Conservation (phyloP, 2,329 filamentous ascomycete species). For the Pestalotiopsis sp. region DNA sequence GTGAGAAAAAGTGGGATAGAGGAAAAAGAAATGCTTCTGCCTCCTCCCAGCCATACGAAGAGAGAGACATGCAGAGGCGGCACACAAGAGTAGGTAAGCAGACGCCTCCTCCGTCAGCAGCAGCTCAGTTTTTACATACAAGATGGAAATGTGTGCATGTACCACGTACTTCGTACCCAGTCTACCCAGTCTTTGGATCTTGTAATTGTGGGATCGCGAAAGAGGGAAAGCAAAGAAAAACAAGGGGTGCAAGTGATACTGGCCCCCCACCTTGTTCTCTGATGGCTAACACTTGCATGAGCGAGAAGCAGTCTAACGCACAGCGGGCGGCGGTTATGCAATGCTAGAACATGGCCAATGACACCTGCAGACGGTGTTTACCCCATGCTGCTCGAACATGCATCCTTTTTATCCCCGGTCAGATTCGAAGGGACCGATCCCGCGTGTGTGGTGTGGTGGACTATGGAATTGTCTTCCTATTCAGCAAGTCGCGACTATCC, state of each 20-base stretch:
- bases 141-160: not conserved
- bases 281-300: conserved; percentile 37
- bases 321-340: conserved; percentile 41
- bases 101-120: not conserved
- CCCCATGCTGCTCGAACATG: conserved; percentile 24
- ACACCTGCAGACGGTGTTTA: conserved; percentile 23
- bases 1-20: not conserved
- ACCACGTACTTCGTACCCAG: not conserved
- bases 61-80: not conserved
- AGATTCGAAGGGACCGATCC: not conserved
- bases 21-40: not conserved
- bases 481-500: not conserved
- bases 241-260: not conserved
- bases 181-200: conserved; percentile 3
- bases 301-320: conserved; percentile 37
- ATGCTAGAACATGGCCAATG: conserved; percentile 34
- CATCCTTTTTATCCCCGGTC: not conserved
- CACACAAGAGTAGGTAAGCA: not conserved
- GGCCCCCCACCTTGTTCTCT: conserved; percentile 1
- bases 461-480: not conserved
- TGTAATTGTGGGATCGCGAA: conserved; percentile 22
- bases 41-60: not conserved
- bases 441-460: not conserved
- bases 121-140: not conserved
- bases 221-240: conserved; percentile 12